Base-by-base conservation (phyloP, 345 rosid species). In the Eucalyptus guilfoylei region DNA sequence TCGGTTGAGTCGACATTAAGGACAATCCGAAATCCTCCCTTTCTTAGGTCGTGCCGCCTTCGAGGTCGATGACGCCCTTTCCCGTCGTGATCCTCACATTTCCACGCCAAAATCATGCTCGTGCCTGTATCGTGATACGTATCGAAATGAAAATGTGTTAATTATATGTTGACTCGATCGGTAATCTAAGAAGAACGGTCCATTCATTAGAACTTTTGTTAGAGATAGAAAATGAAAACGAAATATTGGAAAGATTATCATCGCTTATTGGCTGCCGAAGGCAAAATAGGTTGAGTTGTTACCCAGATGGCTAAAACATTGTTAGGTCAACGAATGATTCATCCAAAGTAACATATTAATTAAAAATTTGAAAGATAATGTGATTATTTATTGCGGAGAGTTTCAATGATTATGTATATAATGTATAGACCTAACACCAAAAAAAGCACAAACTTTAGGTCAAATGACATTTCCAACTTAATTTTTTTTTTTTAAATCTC, bases 161-260 rank as follows among this genome's bases (percentile, higher is more conserved):
- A 37, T 40, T 42, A 11, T 21, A 21, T 11, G 30, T 23, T 4
- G 3, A 40, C 47, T 4, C 1, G 7, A 6, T 21, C 0, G 30
- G 62, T 23, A 24, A 55, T 52, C 1, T 1, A 1, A 2, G 1
- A 37, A 76, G 13, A 76, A 37, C 9, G 1, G 1, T 11, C 7
- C 83, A 6, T 72, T 23, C 14, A 37, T 19, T 23, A 2, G 21
- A 23, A 76, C 15, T 37, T 3, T 37, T 23, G 28, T 76, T 37
- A 50, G 8, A 50, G 54, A 0, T 50, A 6, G 4, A 50, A 50
- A 50, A 50, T 50, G 55, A 17, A 50, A 50, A 50, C 1, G 23
- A 21, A 16, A 34, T 32, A 5, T 17, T 9, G 11, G 2, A 17
- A 72, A 72, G 44, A 34, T 10, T 3, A 14, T 32, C 44, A 4